phyloP scores from a whole-genome alignment of 768 basidiomycete species.

The Naganishia friedmannii region DNA sequence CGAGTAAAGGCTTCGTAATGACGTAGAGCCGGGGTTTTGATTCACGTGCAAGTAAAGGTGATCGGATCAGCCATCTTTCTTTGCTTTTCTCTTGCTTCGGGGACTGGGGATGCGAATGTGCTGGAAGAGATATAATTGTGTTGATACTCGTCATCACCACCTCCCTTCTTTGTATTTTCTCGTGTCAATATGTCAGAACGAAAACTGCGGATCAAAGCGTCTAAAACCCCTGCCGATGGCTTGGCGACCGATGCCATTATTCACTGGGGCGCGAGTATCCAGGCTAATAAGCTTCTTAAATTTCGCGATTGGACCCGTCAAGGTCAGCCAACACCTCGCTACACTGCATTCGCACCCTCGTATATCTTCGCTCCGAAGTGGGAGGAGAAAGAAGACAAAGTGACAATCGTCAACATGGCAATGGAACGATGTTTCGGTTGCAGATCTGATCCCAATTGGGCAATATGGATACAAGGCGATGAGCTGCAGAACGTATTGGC shows the following conservation, averaged over 20 bases:
- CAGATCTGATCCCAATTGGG: not conserved
- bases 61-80: no score
- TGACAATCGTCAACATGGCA: conserved; percentile 9
- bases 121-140: no score
- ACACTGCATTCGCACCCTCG: not conserved
- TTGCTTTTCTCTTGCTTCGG: no score
- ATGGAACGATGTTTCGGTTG: not conserved
- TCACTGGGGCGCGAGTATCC: not conserved
- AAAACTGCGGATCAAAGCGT: not conserved
- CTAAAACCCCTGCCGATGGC: not conserved
- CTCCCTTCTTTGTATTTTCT: not conserved
- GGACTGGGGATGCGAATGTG: no score
- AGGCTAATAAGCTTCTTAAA: not conserved
- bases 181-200: not conserved
- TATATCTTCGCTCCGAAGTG: conserved; percentile 1
- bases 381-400: conserved; percentile 1
- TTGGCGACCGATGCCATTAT: not conserved
- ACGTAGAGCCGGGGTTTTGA: no score
- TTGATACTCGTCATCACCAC: no score
- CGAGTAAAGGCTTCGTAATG: no score
- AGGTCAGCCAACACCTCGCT: not conserved
- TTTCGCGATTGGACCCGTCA: not conserved
- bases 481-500: not conserved
- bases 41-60: no score
- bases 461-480: not conserved